phyloP scores from a whole-genome alignment of 805 yeast genomes.

The Deakozyma indianensis region DNA sequence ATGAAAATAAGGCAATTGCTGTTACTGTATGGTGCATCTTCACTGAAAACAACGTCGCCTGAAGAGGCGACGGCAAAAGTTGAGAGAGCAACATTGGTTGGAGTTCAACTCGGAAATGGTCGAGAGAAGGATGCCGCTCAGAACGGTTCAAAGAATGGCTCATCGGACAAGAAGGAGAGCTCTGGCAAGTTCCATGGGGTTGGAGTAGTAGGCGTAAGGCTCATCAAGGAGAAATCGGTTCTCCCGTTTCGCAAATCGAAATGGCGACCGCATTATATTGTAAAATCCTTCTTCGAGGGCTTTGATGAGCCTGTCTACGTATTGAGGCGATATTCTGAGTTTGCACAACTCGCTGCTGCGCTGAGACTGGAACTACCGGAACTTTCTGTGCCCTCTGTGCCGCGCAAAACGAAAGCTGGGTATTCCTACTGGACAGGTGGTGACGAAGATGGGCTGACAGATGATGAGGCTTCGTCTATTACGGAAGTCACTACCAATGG shows the following conservation, averaged over 20 bases:
- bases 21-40: slow-evolving; percentile 23
- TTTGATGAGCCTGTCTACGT: slow-evolving; percentile 30
- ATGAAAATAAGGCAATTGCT: slow-evolving; percentile 48
- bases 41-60: slow-evolving; percentile 1
- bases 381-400: neutral
- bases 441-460: slow-evolving; percentile 35
- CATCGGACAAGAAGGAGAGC: slow-evolving; percentile 9
- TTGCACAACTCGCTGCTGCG: slow-evolving; percentile 39
- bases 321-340: slow-evolving; percentile 53
- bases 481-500: slow-evolving; percentile 37
- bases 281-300: slow-evolving; percentile 16
- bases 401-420: slow-evolving; percentile 4
- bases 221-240: slow-evolving; percentile 17
- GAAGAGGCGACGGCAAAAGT: slow-evolving; percentile 17
- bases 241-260: slow-evolving; percentile 12
- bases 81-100: slow-evolving; percentile 11
- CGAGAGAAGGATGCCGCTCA: neutral
- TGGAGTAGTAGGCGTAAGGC: slow-evolving; percentile 55
- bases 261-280: slow-evolving; percentile 18
- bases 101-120: slow-evolving; percentile 6
- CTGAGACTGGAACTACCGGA: slow-evolving; percentile 21
- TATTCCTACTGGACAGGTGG: slow-evolving; percentile 1
- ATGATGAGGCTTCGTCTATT: slow-evolving; percentile 42
- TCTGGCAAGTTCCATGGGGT: slow-evolving; percentile 42
- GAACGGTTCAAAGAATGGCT: slow-evolving; percentile 9